Evolutionary conservation across 331 rosid genomes (phyloP).

Genomic region (Acacia concinna): DNA sequence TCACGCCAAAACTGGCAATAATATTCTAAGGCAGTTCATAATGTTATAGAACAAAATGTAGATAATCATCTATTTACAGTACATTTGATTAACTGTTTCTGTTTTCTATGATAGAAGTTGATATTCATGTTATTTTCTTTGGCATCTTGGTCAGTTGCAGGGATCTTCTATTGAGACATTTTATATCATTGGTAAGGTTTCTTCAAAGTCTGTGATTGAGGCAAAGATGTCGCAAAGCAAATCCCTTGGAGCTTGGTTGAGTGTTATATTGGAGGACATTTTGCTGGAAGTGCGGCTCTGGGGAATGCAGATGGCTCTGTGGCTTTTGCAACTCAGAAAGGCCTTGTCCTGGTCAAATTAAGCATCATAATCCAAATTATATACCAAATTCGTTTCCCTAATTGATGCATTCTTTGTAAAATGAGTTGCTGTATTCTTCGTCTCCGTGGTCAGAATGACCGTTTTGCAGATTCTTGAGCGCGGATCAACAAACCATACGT

Average conservation of each 20-base stretch:
- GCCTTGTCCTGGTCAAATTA: constrained; percentile 48
- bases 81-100: neutral
- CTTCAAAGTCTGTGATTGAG: constrained; percentile 83
- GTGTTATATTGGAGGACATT: constrained; percentile 54
- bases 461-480: constrained; percentile 27
- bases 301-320: constrained; percentile 65
- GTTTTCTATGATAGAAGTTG: neutral
- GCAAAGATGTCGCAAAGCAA: constrained; percentile 61
- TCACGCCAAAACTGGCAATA: neutral
- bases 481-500: constrained; percentile 16
- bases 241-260: constrained; percentile 59
- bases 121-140: constrained; percentile 2
- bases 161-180: constrained; percentile 86
- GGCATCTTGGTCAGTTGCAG: constrained; percentile 62
- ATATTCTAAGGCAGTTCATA: neutral
- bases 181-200: constrained; percentile 79
- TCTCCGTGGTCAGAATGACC: constrained; percentile 45
- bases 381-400: constrained; percentile 6
- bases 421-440: constrained; percentile 50
- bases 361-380: constrained; percentile 12
- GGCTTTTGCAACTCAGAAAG: constrained; percentile 72
- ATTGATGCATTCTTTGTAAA: constrained; percentile 8
- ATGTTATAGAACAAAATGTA: neutral
- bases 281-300: constrained; percentile 70
- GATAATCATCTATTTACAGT: neutral